Evolutionary conservation across 306 rosid species (phyloP).

Genomic region (Lagenaria siceraria): DNA sequence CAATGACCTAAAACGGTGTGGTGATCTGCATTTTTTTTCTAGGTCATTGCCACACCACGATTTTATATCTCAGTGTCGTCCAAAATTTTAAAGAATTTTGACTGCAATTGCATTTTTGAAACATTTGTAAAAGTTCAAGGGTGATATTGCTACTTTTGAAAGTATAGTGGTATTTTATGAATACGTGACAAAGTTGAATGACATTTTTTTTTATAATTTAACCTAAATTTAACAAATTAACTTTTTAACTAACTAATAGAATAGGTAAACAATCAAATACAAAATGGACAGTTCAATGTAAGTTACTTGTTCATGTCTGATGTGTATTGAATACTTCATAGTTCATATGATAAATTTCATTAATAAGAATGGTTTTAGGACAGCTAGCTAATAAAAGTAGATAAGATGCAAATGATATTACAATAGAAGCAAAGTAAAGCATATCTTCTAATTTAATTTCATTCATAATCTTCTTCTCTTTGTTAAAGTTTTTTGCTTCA

Average conservation of each 20-base stretch:
- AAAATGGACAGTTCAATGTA: background rate
- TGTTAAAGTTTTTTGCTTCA: constrained; percentile 6
- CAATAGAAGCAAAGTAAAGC: constrained; percentile 4
- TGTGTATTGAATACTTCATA: background rate
- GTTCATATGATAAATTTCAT: background rate
- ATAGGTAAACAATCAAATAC: background rate
- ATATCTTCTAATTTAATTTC: background rate
- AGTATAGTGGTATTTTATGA: too few species aligned
- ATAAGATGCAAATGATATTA: background rate
- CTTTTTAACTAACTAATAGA: background rate
- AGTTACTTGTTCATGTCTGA: background rate
- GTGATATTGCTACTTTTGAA: too few species aligned
- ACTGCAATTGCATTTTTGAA: too few species aligned
- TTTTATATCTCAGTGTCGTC: too few species aligned
- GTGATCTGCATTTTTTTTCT: too few species aligned
- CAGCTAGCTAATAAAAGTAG: background rate
- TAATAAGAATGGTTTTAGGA: background rate
- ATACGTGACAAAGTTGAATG: too few species aligned
- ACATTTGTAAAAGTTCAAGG: too few species aligned
- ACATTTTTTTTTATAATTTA: too few species aligned
- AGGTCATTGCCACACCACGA: too few species aligned
- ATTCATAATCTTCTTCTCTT: background rate
- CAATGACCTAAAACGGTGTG: too few species aligned
- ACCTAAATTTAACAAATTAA: background rate
- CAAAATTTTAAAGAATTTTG: too few species aligned